phyloP scores from a whole-genome alignment of 2,329 filamentous ascomycete species.

The Beauveria sp. region DNA sequence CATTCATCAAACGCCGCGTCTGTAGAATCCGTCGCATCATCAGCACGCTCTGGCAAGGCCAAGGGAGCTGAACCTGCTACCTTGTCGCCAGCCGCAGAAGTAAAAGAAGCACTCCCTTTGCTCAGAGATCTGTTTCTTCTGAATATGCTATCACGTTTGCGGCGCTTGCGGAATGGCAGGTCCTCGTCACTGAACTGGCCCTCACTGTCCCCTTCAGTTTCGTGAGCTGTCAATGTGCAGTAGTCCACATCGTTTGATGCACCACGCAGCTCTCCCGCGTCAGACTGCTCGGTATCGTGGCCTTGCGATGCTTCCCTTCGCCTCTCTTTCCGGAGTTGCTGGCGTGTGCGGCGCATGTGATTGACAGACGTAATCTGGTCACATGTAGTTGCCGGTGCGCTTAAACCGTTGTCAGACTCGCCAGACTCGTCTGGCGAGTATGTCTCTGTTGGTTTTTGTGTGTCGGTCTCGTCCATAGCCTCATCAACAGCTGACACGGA shows the following conservation, averaged over 20 bases:
- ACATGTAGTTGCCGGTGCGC: neutral
- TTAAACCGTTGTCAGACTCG: neutral
- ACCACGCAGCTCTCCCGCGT: neutral
- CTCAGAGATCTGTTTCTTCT: neutral
- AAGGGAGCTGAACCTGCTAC: neutral
- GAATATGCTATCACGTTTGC: neutral
- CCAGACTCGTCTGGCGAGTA: neutral
- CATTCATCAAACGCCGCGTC: conserved; percentile 10
- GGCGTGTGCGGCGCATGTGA: neutral
- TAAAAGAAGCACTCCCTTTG: neutral
- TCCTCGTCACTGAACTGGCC: neutral
- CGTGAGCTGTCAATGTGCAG: neutral
- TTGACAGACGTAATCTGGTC: neutral
- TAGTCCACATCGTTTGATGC: neutral
- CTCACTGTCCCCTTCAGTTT: neutral
- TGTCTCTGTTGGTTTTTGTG: neutral
- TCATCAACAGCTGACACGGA: neutral
- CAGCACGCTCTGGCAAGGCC: neutral
- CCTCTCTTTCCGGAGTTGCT: neutral
- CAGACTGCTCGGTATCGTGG: neutral
- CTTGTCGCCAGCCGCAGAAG: neutral
- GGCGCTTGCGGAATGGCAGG: neutral
- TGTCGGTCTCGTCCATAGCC: neutral
- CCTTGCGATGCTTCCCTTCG: neutral
- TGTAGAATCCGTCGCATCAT: neutral